These are phyloP conservation scores for Abrus precatorius DNA, from an alignment of 306 rosid genomes.

Conservation along the genomic window DNA sequence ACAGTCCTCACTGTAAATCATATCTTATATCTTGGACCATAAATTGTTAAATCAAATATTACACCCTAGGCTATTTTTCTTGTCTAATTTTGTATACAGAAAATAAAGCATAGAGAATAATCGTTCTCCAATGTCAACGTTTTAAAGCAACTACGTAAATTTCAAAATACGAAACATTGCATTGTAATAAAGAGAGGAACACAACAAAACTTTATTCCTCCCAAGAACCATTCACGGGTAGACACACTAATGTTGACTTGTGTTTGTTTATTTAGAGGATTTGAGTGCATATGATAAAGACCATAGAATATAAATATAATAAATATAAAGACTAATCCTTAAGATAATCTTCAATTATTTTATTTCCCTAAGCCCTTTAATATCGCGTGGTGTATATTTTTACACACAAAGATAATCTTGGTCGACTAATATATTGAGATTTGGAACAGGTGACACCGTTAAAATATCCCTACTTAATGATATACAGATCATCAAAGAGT, in stretches of 20 bases:
- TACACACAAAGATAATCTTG: slow-evolving; percentile 1
- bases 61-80: not conserved
- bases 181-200: not conserved
- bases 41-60: not conserved
- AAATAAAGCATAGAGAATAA: not conserved
- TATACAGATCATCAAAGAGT: slow-evolving; percentile 41
- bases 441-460: slow-evolving; percentile 27
- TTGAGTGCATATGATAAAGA: slow-evolving; percentile 6
- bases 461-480: slow-evolving; percentile 14
- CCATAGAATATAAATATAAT: not conserved
- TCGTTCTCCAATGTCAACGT: slow-evolving; percentile 32
- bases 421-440: slow-evolving; percentile 37
- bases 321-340: slow-evolving; percentile 21
- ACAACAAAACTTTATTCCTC: slow-evolving; percentile 13
- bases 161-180: slow-evolving; percentile 4
- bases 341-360: slow-evolving; percentile 33
- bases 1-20: too few relatives aligned
- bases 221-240: slow-evolving; percentile 24
- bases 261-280: slow-evolving; percentile 15
- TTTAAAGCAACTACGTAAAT: slow-evolving; percentile 11
- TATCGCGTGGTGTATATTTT: slow-evolving; percentile 32
- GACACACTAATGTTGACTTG: slow-evolving; percentile 39
- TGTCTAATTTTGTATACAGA: not conserved
- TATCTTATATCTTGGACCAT: not conserved
- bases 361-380: not conserved